A percentile compares a stretch with the other conserved stretches of the same genome.
Conservation (phyloP, 2,329 filamentous ascomycete species). For the Sarocladium brachiariae region DNA sequence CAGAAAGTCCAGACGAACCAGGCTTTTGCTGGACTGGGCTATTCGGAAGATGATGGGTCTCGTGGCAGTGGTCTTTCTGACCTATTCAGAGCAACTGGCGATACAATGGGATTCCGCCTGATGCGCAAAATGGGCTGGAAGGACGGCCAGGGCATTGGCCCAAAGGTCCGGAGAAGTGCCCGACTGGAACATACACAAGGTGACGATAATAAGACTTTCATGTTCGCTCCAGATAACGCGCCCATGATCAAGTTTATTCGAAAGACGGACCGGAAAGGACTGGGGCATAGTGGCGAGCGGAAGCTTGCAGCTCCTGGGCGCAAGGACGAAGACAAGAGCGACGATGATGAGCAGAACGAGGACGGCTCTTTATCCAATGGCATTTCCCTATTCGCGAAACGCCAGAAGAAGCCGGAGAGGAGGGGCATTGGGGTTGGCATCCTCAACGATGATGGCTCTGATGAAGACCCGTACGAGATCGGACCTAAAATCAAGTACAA, state of each 20-base stretch:
- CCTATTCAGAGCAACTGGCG: slow-evolving; percentile 63
- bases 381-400: slow-evolving; percentile 16
- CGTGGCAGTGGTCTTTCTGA: slow-evolving; percentile 56
- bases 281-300: slow-evolving; percentile 58
- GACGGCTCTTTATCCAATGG: slow-evolving; percentile 16
- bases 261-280: slow-evolving; percentile 63
- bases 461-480: slow-evolving; percentile 90
- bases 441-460: slow-evolving; percentile 87
- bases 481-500: slow-evolving; percentile 88
- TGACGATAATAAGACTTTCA: slow-evolving; percentile 41
- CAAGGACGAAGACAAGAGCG: slow-evolving; percentile 14
- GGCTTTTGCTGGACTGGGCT: slow-evolving; percentile 70
- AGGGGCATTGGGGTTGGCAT: slow-evolving; percentile 82
- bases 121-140: slow-evolving; percentile 94
- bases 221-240: slow-evolving; percentile 82
- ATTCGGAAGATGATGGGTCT: slow-evolving; percentile 33
- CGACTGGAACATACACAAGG: slow-evolving; percentile 47
- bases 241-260: slow-evolving; percentile 57
- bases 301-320: slow-evolving; percentile 35
- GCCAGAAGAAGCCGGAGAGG: slow-evolving; percentile 46
- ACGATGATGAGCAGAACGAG: slow-evolving; percentile 39
- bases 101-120: slow-evolving; percentile 81
- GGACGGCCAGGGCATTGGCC: slow-evolving; percentile 86
- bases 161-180: slow-evolving; percentile 71
- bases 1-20: slow-evolving; percentile 65